Base-by-base conservation (phyloP, 805 yeast genomes). In the Schizosaccharomyces osmophilus region DNA sequence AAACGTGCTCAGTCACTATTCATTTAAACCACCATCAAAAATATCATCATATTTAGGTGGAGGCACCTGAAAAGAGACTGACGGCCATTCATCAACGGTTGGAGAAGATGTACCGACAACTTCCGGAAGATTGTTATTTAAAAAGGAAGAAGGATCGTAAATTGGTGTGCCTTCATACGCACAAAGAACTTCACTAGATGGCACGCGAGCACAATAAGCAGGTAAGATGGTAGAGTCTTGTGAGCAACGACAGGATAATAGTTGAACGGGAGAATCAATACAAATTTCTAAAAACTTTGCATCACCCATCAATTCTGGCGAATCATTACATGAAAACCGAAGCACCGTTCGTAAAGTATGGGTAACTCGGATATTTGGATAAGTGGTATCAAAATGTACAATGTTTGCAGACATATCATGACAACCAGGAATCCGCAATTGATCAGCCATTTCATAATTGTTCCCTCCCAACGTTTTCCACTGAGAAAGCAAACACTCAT, bases 261-360 rank as follows among this genome's bases (percentile, higher is more conserved):
- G 76, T 67, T 85, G 94, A 63, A 93, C 82, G 3, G 98, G 98
- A 2, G 96, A 86, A 71, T 93, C 99, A 62, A 93, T 90, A 63
- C 87, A 83, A 59, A 93, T 85, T 73, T 93, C 98, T 69, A 84
- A 93, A 69, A 87, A 97, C 69, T 89, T 93, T 58, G 95, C 76
- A 68, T 86, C 85, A 41, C 66, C 64, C 31, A 71, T 68, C 60
- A 67, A 64, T 17, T 66, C 78, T 58, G 78, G 77, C 55, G 84
- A 82, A 19, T 77, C 68, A 65, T 78, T 80, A 4, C 95, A 85
- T 6, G 57, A 51, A 11, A 51, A 51, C 2, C 31, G 36, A 9
- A 51, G 36, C 5, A 51, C 57, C 15, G 57, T 51, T 9, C 57
- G 57, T 29, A 51, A 22, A 15, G 57, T 51, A 51, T 51, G 57